phyloP scores from a whole-genome alignment of 2,329 filamentous ascomycete genomes.

The Coniochaeta prunicola region DNA sequence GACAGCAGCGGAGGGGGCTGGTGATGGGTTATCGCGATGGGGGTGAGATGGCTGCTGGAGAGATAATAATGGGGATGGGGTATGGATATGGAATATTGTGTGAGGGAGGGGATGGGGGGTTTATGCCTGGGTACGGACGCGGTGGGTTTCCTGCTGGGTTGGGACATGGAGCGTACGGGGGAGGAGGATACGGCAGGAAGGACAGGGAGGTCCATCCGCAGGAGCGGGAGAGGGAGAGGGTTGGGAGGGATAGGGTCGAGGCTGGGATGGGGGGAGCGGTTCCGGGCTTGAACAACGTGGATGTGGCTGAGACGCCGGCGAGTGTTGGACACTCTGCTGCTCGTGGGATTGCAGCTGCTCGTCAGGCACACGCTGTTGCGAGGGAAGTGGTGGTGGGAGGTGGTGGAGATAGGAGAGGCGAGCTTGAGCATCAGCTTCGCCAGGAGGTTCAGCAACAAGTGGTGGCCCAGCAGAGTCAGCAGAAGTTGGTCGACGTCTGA shows the following conservation, averaged over 20 bases:
- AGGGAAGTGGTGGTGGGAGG: background rate
- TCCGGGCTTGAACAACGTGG: background rate
- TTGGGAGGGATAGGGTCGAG: background rate
- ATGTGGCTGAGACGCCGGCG: background rate
- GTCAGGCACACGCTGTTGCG: background rate
- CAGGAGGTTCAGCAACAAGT: background rate
- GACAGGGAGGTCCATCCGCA: background rate
- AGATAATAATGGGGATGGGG: background rate
- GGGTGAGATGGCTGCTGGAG: background rate
- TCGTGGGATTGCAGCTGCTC: background rate
- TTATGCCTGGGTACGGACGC: background rate
- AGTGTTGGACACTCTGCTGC: background rate
- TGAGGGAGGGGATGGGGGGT: background rate
- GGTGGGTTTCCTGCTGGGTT: background rate
- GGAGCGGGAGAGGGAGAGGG: background rate
- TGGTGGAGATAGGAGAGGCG: background rate
- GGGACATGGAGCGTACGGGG: background rate
- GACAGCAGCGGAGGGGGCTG: too few species aligned
- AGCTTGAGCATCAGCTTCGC: background rate
- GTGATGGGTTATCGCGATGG: too few species aligned
- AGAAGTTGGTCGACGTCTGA: conserved; percentile 5
- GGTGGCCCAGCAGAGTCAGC: background rate
- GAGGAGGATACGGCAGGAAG: background rate
- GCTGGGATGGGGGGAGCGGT: background rate
- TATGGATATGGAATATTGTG: background rate